Base-by-base conservation (phyloP, 2,329 filamentous ascomycete genomes). In the Stylonectria norvegica region DNA sequence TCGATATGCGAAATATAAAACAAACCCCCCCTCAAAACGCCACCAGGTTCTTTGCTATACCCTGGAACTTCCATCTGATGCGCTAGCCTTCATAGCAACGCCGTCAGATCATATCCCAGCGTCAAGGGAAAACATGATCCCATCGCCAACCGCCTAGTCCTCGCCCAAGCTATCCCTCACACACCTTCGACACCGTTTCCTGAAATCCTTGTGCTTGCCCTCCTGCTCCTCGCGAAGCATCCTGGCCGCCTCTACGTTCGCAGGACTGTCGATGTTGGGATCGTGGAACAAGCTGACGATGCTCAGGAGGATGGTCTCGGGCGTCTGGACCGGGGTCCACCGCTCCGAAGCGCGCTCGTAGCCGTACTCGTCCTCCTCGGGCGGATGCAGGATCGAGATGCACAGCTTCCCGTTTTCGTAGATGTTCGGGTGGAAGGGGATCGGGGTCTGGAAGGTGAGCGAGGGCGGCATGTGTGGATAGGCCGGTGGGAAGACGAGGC, bases 381-480 rank as follows among this genome's bases (percentile, higher is more conserved):
- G 91, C 10, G 91, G 87, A 65, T 98, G 93, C 29, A 98, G 76
- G 68, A 98, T 98, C 30, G 87, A 94, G 64, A 98, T 97, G 75
- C 93, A 98, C 42, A 98, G 87, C 51, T 85, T 81, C 57, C 93
- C 93, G 60, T 79, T 81, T 6, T 79, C 71, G 70, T 96, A 97
- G 62, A 98, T 86, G 64, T 97, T 97, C 1, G 91, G 91, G 67
- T 97, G 91, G 75, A 93, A 97, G 3, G 80, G 80, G 46, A 96
- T 81, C 2, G 90, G 87, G 1, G 75, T 75, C 57, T 89, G 79
- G 67, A 97, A 97, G 52, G 83, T 88, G 70, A 97, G 85, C 57
- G 84, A 87, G 0, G 93, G 93, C 23, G 93, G 93, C 64, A 86
- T 77, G 51, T 85, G 85, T 3, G 93, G 93, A 62, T 97, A 98